Evolutionary conservation across 2,329 filamentous ascomycete genomes (phyloP).

Genomic region (Parasarocladium wereldwijsianum): DNA sequence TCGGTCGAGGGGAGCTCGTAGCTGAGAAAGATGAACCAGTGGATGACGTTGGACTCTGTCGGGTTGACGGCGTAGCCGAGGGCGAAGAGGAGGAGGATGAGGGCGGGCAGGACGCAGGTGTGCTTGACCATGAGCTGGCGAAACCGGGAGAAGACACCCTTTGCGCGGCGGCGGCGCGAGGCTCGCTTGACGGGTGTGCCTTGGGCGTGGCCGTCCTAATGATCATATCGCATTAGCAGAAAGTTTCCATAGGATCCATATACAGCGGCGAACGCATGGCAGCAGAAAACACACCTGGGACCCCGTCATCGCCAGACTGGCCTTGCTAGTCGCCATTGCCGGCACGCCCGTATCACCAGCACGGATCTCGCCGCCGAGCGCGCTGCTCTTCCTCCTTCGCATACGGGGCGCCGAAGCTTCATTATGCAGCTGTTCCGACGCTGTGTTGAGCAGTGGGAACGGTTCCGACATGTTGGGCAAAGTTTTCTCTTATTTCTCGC

Average conservation of each 20-base stretch:
- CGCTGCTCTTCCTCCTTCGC: conserved; percentile 35
- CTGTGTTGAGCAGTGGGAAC: conserved; percentile 38
- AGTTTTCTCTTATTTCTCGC: no score
- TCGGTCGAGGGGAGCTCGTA: conserved; percentile 50
- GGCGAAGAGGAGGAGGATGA: conserved; percentile 49
- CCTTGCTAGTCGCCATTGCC: conserved; percentile 36
- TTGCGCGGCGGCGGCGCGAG: conserved; percentile 40
- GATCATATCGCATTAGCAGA: background rate
- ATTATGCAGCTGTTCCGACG: conserved; percentile 32
- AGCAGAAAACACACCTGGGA: conserved; percentile 5
- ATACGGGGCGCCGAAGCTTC: conserved; percentile 27
- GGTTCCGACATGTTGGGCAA: conserved; percentile 35
- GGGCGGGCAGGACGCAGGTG: conserved; percentile 51
- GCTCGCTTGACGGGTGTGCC: conserved; percentile 21
- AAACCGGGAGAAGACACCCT: conserved; percentile 28
- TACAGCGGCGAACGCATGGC: background rate
- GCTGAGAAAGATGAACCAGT: conserved; percentile 77
- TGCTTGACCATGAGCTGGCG: conserved; percentile 44
- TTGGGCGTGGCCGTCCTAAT: background rate
- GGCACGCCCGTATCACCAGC: conserved; percentile 41
- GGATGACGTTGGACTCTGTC: conserved; percentile 60
- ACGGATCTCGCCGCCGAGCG: conserved; percentile 35
- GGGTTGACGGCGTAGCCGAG: conserved; percentile 62
- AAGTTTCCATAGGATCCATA: background rate
- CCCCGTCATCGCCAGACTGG: conserved; percentile 20